Conservation (phyloP, 768 basidiomycete species). For the Pseudohyphozyma bogoriensis region DNA sequence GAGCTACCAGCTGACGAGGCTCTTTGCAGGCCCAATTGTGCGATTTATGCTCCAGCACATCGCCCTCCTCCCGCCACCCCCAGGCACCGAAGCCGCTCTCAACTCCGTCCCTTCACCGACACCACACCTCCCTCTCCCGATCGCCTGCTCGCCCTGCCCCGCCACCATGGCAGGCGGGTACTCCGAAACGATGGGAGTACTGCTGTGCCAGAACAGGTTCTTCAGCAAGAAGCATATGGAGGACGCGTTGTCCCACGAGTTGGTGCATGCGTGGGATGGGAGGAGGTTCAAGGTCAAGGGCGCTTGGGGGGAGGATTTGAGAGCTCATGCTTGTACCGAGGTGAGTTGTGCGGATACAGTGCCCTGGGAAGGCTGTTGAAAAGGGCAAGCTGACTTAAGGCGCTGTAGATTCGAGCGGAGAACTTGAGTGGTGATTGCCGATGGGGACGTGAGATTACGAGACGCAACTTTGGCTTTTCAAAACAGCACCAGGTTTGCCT, state of each 20-base stretch:
- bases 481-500: constrained; percentile 81
- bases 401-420: constrained; percentile 77
- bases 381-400: background rate
- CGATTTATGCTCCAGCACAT: constrained; percentile 89
- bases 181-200: constrained; percentile 61
- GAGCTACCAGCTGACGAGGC: background rate
- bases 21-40: constrained; percentile 60
- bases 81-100: constrained; percentile 39
- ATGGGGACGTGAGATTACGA: constrained; percentile 66
- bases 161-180: constrained; percentile 67
- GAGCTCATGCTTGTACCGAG: constrained; percentile 96
- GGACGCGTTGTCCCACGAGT: constrained; percentile 82
- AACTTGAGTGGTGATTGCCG: constrained; percentile 88
- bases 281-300: constrained; percentile 70
- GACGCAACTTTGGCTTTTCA: constrained; percentile 68
- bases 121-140: constrained; percentile 54
- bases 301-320: constrained; percentile 67
- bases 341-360: constrained; percentile 43
- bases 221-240: constrained; percentile 79
- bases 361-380: background rate
- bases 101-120: constrained; percentile 43
- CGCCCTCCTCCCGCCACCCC: constrained; percentile 41
- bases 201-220: constrained; percentile 78
- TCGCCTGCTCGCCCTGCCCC: constrained; percentile 79
- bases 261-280: constrained; percentile 91